phyloP scores from a whole-genome alignment of 495 filamentous ascomycete genomes.

The Durotheca rogersii region DNA sequence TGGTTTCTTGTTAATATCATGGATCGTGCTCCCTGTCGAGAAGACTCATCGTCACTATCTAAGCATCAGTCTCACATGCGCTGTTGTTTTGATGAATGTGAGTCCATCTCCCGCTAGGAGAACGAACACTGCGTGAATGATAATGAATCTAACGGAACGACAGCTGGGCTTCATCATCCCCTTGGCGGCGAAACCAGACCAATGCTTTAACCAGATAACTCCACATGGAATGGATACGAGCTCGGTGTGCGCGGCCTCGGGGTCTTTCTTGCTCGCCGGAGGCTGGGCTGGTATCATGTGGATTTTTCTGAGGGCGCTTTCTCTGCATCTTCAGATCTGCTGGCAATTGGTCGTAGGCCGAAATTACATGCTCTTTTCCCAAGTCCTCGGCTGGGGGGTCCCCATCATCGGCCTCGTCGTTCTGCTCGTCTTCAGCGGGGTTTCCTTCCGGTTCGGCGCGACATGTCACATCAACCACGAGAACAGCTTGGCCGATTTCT shows the following conservation, averaged over 20 bases:
- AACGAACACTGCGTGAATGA: neutral
- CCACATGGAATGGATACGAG: slow-evolving; percentile 88
- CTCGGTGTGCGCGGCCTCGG: slow-evolving; percentile 82
- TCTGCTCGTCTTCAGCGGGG: slow-evolving; percentile 81
- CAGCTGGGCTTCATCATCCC: slow-evolving; percentile 86
- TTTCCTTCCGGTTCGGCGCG: slow-evolving; percentile 88
- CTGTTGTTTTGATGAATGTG: slow-evolving; percentile 75
- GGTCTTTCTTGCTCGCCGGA: slow-evolving; percentile 78
- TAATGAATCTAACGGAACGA: no score
- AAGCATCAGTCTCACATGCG: slow-evolving; percentile 79
- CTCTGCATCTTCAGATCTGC: slow-evolving; percentile 95
- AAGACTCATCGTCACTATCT: slow-evolving; percentile 91
- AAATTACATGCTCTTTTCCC: slow-evolving; percentile 86
- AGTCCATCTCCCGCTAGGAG: slow-evolving; percentile 31
- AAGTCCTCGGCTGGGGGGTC: slow-evolving; percentile 79
- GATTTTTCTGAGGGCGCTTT: slow-evolving; percentile 87
- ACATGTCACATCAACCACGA: slow-evolving; percentile 91
- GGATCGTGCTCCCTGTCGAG: slow-evolving; percentile 79
- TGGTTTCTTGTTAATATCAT: slow-evolving; percentile 78
- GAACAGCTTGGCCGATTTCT: slow-evolving; percentile 78
- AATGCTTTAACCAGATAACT: slow-evolving; percentile 89
- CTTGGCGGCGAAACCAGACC: slow-evolving; percentile 71
- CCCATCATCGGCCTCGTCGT: slow-evolving; percentile 69
- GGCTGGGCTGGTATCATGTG: slow-evolving; percentile 82
- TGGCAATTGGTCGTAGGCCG: slow-evolving; percentile 90